Evolutionary conservation across 176 grass and related monocot genomes (phyloP).

Genomic region (Leersia perrieri): DNA sequence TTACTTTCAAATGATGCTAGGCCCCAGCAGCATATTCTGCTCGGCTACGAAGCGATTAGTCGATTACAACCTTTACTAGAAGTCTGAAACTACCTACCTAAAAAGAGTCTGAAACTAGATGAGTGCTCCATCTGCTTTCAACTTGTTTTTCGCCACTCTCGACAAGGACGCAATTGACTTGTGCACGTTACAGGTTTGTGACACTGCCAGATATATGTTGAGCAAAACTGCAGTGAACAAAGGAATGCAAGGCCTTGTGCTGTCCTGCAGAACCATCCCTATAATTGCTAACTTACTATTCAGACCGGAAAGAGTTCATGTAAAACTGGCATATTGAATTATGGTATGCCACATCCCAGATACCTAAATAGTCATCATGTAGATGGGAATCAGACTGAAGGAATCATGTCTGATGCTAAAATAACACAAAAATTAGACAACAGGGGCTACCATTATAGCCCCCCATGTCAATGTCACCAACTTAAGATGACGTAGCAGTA

Average conservation of each 20-base stretch:
- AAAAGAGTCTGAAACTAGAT: background rate
- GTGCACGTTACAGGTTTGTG: too few relatives aligned
- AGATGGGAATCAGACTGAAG: background rate
- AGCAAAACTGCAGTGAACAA: too few relatives aligned
- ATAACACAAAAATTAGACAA: background rate
- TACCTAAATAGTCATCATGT: background rate
- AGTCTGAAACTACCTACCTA: background rate
- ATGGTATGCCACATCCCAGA: background rate
- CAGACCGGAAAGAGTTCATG: background rate
- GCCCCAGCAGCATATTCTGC: background rate
- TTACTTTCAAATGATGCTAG: background rate
- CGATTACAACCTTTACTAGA: background rate
- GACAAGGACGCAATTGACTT: too few relatives aligned
- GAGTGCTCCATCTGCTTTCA: too few relatives aligned
- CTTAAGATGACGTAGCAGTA: background rate
- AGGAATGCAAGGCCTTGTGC: too few relatives aligned
- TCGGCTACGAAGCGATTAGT: background rate
- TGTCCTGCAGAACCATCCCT: background rate
- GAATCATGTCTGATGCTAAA: background rate
- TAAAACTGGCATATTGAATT: background rate
- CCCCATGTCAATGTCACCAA: conserved; percentile 6
- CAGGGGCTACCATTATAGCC: background rate
- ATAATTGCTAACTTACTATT: background rate
- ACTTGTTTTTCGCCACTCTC: too few relatives aligned
- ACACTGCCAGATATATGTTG: too few relatives aligned